A percentile compares a stretch with the other conserved stretches of the same genome.
phyloP scores from a whole-genome alignment of 768 basidiomycete species.

The Gloeopeniophorella convolvens region DNA sequence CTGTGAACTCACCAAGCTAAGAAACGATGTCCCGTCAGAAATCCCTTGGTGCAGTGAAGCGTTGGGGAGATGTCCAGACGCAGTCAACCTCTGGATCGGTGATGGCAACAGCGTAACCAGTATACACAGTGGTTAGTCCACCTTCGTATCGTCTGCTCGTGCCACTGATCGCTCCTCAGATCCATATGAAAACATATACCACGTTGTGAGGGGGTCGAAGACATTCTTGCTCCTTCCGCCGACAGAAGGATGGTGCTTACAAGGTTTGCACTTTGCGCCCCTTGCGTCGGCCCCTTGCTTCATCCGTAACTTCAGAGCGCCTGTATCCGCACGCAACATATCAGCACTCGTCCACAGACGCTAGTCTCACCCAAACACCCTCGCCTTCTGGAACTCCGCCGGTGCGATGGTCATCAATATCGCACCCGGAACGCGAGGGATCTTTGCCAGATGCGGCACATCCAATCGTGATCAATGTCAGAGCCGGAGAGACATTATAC shows the following conservation, averaged over 20 bases:
- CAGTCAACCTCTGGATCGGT: slow-evolving; percentile 93
- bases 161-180: slow-evolving; percentile 35
- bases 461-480: slow-evolving; percentile 60
- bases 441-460: slow-evolving; percentile 46
- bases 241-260: slow-evolving; percentile 77
- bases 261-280: too few species aligned
- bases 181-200: slow-evolving; percentile 93
- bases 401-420: slow-evolving; percentile 81
- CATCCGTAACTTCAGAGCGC: slow-evolving; percentile 51
- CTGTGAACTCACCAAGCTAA: slow-evolving; percentile 60
- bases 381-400: slow-evolving; percentile 30
- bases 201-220: slow-evolving; percentile 78
- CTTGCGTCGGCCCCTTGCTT: too few species aligned
- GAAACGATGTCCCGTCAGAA: slow-evolving; percentile 59
- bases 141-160: background rate
- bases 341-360: slow-evolving; percentile 20
- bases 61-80: slow-evolving; percentile 71
- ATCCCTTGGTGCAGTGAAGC: slow-evolving; percentile 74
- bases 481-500: slow-evolving; percentile 75
- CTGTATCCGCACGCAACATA: slow-evolving; percentile 63
- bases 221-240: slow-evolving; percentile 84
- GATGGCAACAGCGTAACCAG: slow-evolving; percentile 70
- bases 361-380: slow-evolving; percentile 49
- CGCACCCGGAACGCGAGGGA: slow-evolving; percentile 45
- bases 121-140: slow-evolving; percentile 68